These are phyloP conservation scores for Colletotrichum simmondsii DNA, from an alignment of 2,329 filamentous ascomycete genomes.

Conservation along the genomic window DNA sequence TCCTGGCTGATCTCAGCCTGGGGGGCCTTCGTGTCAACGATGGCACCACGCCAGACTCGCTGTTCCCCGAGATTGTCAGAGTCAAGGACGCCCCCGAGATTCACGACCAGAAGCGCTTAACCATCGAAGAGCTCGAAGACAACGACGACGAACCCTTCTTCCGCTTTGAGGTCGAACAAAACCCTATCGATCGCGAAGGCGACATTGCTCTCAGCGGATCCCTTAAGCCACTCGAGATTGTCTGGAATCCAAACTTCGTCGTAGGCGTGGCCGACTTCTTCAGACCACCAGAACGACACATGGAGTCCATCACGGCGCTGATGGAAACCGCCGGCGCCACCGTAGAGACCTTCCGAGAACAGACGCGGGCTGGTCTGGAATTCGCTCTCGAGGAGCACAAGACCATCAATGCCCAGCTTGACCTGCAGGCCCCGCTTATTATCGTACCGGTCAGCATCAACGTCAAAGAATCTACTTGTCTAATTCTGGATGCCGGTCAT, in stretches of 20 bases:
- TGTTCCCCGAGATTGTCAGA: conserved; percentile 94
- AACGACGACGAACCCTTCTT: conserved; percentile 82
- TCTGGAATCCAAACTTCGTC: conserved; percentile 96
- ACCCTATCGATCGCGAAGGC: conserved; percentile 91
- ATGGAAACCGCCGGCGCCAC: conserved; percentile 97
- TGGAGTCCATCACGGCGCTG: conserved; percentile 96
- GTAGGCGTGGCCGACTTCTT: conserved; percentile 95
- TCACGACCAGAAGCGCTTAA: conserved; percentile 58
- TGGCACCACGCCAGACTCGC: conserved; percentile 88
- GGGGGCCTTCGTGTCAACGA: conserved; percentile 95
- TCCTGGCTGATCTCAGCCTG: conserved; percentile 88
- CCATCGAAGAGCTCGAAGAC: conserved; percentile 64
- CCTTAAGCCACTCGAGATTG: conserved; percentile 93
- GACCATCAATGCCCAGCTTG: conserved; percentile 94
- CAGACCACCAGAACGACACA: conserved; percentile 93
- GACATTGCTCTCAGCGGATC: conserved; percentile 92
- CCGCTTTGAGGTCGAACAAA: conserved; percentile 91
- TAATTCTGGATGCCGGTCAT: conserved; percentile 96
- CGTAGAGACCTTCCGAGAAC: conserved; percentile 92
- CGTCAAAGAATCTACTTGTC: conserved; percentile 80
- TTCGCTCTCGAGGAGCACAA: conserved; percentile 98
- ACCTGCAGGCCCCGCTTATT: conserved; percentile 94
- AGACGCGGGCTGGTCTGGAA: conserved; percentile 94
- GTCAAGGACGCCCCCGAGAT: conserved; percentile 84
- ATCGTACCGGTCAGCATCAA: conserved; percentile 96